These are phyloP conservation scores for Kurtzmaniella natalensis DNA, from an alignment of 1,139 yeast genomes.

Conservation along the genomic window DNA sequence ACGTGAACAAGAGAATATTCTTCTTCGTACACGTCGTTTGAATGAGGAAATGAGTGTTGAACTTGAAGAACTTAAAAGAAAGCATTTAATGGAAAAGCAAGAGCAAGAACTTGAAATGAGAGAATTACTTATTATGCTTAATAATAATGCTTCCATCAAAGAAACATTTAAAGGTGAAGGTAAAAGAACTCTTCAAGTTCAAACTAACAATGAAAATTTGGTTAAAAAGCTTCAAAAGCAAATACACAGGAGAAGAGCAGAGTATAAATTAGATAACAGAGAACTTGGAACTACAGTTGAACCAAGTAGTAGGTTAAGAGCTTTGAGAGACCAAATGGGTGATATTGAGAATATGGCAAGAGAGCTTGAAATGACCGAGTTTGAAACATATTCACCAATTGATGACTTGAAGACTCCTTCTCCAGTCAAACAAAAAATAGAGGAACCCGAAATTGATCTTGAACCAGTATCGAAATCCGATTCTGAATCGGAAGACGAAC, in stretches of 20 bases:
- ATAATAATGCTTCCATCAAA: slow-evolving; percentile 30
- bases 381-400: slow-evolving; percentile 39
- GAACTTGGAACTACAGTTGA: slow-evolving; percentile 60
- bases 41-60: slow-evolving; percentile 64
- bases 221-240: slow-evolving; percentile 53
- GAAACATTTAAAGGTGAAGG: slow-evolving; percentile 28
- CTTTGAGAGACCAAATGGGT: slow-evolving; percentile 81
- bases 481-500: slow-evolving; percentile 12
- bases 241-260: slow-evolving; percentile 59
- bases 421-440: slow-evolving; percentile 16
- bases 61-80: slow-evolving; percentile 64
- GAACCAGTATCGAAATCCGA: too few relatives aligned
- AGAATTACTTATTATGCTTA: slow-evolving; percentile 70
- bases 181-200: slow-evolving; percentile 35
- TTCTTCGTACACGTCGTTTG: slow-evolving; percentile 62
- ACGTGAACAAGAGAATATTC: slow-evolving; percentile 66
- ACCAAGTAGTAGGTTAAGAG: slow-evolving; percentile 73
- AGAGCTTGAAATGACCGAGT: slow-evolving; percentile 82
- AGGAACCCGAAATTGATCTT: slow-evolving; percentile 13
- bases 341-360: slow-evolving; percentile 80
- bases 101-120: slow-evolving; percentile 86
- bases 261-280: slow-evolving; percentile 52
- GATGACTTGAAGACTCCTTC: slow-evolving; percentile 6
- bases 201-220: slow-evolving; percentile 41
- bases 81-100: slow-evolving; percentile 72